Evolutionary conservation across 2,329 filamentous ascomycete genomes (phyloP).

Genomic region (Xylariaceae sp.): DNA sequence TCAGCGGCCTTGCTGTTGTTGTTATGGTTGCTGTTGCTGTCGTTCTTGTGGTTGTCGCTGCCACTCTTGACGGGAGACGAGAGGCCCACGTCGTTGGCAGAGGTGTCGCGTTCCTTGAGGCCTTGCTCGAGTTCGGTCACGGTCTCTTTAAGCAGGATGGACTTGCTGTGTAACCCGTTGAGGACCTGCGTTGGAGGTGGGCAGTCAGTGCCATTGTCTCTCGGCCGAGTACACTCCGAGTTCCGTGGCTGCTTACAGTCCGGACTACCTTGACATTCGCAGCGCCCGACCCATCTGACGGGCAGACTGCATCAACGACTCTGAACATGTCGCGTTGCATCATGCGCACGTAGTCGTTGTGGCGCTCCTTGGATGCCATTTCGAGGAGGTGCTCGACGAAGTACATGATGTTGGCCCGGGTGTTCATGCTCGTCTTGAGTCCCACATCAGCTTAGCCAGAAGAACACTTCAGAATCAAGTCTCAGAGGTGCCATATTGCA

Average conservation of each 20-base stretch:
- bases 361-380: conserved; percentile 66
- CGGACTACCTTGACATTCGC: conserved; percentile 91
- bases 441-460: no score
- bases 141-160: conserved; percentile 65
- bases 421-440: conserved; percentile 93
- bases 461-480: no score
- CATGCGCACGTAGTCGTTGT: conserved; percentile 82
- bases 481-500: no score
- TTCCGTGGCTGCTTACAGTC: conserved; percentile 47
- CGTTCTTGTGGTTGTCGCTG: conserved; percentile 18
- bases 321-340: conserved; percentile 88
- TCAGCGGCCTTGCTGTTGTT: conserved; percentile 16
- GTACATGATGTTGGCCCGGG: conserved; percentile 96
- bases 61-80: conserved; percentile 39
- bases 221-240: background rate
- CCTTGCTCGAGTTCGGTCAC: conserved; percentile 76
- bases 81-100: conserved; percentile 47
- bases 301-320: conserved; percentile 87
- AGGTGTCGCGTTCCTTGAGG: conserved; percentile 68
- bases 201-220: background rate
- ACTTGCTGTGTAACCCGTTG: conserved; percentile 60
- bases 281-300: conserved; percentile 76
- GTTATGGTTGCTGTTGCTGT: conserved; percentile 16
- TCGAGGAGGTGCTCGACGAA: conserved; percentile 96
- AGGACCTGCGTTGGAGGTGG: conserved; percentile 48